A percentile compares a stretch with the other conserved stretches of the same genome.
Conservation (phyloP, 441 rosid genomes). For the Populus tomentosa region DNA sequence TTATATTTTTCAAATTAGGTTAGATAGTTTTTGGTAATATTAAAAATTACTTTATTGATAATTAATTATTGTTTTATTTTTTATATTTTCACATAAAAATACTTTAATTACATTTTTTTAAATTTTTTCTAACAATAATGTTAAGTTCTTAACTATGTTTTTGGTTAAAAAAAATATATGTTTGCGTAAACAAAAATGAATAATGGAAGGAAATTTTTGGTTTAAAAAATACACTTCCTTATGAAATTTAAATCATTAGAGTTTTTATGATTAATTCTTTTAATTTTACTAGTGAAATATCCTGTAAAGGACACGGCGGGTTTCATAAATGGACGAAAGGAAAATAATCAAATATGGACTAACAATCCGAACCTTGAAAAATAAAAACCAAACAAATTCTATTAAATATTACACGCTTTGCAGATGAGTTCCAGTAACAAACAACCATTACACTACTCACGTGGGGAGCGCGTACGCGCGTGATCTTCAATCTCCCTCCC, state of each 20-base stretch:
- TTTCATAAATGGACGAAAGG: neutral
- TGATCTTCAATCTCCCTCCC: neutral
- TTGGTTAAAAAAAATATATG: too few relatives aligned
- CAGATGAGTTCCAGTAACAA: too few relatives aligned
- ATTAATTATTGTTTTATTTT: too few relatives aligned
- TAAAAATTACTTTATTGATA: too few relatives aligned
- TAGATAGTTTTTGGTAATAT: too few relatives aligned
- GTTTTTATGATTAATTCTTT: too few relatives aligned
- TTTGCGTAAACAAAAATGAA: too few relatives aligned
- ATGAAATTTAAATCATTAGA: neutral
- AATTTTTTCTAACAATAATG: neutral
- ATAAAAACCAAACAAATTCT: neutral
- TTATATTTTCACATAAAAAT: too few relatives aligned
- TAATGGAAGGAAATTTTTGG: too few relatives aligned
- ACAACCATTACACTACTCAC: neutral
- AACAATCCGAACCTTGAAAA: constrained; percentile 1
- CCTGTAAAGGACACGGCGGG: neutral
- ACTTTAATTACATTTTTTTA: too few relatives aligned
- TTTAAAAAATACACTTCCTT: too few relatives aligned
- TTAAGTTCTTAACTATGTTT: neutral
- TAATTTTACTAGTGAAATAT: neutral
- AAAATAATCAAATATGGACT: neutral
- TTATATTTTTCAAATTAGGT: too few relatives aligned
- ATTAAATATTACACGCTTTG: constrained; percentile 13
- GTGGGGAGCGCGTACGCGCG: constrained; percentile 3